A percentile compares a stretch with the other conserved stretches of the same genome.
Conservation (phyloP, 2,329 filamentous ascomycete genomes). For the Arthrobotrys pseudoclavata region DNA sequence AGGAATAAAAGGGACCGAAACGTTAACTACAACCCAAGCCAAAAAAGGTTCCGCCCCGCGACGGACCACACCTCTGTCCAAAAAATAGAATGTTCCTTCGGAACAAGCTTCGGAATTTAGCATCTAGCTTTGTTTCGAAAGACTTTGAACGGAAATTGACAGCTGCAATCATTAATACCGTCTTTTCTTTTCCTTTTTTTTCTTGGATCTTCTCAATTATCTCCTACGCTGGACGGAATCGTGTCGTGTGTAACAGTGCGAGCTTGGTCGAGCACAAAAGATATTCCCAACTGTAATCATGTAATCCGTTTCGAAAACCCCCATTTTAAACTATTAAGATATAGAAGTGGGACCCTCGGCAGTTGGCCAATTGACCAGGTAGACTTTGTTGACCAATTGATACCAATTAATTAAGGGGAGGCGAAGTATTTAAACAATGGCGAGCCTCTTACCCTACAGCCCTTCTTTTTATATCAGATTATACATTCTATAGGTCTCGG, state of each 20-base stretch:
- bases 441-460: background rate
- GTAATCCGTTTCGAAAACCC: background rate
- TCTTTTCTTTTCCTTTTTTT: background rate
- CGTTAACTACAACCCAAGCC: background rate
- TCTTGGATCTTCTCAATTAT: background rate
- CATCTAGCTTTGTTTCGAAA: slow-evolving; percentile 7
- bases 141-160: slow-evolving; percentile 23
- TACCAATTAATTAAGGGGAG: background rate
- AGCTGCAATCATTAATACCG: slow-evolving; percentile 9
- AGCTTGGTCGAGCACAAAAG: background rate
- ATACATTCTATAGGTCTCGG: background rate
- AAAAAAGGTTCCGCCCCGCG: slow-evolving; percentile 17
- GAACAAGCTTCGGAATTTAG: slow-evolving; percentile 21
- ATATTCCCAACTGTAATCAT: background rate
- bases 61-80: background rate
- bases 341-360: background rate
- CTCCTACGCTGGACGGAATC: slow-evolving; percentile 1
- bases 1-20: slow-evolving; percentile 2
- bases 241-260: slow-evolving; percentile 1
- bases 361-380: background rate
- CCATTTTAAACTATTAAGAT: background rate
- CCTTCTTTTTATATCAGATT: background rate
- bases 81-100: slow-evolving; percentile 22
- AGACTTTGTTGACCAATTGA: background rate
- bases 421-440: background rate